phyloP scores from a whole-genome alignment of 73 alveolate genomes.

The Paramecium bursaria region DNA sequence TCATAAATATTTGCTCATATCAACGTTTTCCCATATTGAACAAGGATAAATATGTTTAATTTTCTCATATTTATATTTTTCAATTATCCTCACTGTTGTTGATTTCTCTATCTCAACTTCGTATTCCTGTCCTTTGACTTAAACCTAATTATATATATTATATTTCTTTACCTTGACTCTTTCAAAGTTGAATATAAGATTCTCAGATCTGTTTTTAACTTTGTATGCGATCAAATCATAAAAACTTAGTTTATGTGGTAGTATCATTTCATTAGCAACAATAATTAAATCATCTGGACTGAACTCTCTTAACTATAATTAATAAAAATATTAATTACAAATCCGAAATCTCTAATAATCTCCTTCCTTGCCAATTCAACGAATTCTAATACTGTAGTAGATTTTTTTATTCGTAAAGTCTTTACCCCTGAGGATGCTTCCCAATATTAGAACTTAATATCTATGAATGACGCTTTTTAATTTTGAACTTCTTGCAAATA shows the following conservation, averaged over 20 bases:
- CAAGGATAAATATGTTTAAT: slow-evolving; percentile 61
- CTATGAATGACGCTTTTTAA: slow-evolving; percentile 19
- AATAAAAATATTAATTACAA: not conserved
- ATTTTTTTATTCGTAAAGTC: slow-evolving; percentile 17
- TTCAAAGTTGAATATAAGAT: slow-evolving; percentile 1
- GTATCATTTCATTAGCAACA: slow-evolving; percentile 55
- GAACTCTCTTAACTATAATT: slow-evolving; percentile 15
- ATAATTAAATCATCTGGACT: slow-evolving; percentile 62
- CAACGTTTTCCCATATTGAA: slow-evolving; percentile 60
- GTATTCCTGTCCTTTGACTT: slow-evolving; percentile 53
- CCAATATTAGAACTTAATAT: slow-evolving; percentile 51
- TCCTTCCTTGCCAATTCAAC: slow-evolving; percentile 55
- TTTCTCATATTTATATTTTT: slow-evolving; percentile 44
- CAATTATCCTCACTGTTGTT: slow-evolving; percentile 40
- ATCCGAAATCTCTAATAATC: slow-evolving; percentile 57
- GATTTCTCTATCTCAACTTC: slow-evolving; percentile 62
- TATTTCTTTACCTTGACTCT: slow-evolving; percentile 15
- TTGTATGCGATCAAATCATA: slow-evolving; percentile 39
- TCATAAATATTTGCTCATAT: slow-evolving; percentile 39
- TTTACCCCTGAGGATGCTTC: slow-evolving; percentile 47
- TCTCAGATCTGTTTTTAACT: slow-evolving; percentile 46
- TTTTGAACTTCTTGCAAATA: slow-evolving; percentile 39
- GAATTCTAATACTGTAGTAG: slow-evolving; percentile 31
- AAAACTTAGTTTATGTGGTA: slow-evolving; percentile 48
- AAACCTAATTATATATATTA: slow-evolving; percentile 30